phyloP scores from a whole-genome alignment of 768 basidiomycete species.

The Trametes punicea region DNA sequence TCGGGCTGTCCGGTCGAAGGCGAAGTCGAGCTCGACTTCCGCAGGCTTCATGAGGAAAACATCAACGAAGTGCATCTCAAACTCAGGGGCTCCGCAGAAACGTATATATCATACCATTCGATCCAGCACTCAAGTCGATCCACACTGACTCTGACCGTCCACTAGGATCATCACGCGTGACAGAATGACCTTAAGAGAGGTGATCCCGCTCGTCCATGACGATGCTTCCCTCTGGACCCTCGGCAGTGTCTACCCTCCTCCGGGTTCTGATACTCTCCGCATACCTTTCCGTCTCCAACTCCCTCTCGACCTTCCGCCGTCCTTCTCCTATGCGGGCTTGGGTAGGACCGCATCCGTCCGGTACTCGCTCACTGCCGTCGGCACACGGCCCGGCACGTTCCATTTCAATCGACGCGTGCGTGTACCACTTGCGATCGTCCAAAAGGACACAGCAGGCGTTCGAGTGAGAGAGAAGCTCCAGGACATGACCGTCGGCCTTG shows the following conservation, averaged over 20 bases:
- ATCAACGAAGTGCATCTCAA: conserved; percentile 19
- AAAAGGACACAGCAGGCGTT: not conserved
- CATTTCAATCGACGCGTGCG: conserved; percentile 7
- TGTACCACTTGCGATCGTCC: conserved; percentile 3
- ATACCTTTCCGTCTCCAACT: conserved; percentile 18
- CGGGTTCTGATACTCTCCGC: conserved; percentile 8
- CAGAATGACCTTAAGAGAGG: not conserved
- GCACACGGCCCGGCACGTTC: conserved; percentile 13
- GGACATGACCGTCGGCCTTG: not conserved
- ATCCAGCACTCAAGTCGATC: not conserved
- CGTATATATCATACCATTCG: conserved; percentile 7
- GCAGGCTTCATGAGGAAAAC: conserved; percentile 7
- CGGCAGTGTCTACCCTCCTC: conserved; percentile 7
- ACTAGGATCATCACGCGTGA: conserved; percentile 2
- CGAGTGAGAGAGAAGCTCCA: not conserved
- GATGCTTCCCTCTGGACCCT: conserved; percentile 8
- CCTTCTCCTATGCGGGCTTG: not conserved
- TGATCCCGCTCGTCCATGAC: not conserved
- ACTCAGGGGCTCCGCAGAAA: conserved; percentile 11
- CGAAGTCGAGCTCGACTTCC: conserved; percentile 13
- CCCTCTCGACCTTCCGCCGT: conserved; percentile 6
- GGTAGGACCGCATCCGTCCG: not conserved
- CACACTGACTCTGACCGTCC: not conserved
- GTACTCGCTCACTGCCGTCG: conserved; percentile 16
- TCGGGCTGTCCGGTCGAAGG: conserved; percentile 13